Conservation (phyloP, 1,284 basidiomycete genomes). For the Volvariella volvacea region DNA sequence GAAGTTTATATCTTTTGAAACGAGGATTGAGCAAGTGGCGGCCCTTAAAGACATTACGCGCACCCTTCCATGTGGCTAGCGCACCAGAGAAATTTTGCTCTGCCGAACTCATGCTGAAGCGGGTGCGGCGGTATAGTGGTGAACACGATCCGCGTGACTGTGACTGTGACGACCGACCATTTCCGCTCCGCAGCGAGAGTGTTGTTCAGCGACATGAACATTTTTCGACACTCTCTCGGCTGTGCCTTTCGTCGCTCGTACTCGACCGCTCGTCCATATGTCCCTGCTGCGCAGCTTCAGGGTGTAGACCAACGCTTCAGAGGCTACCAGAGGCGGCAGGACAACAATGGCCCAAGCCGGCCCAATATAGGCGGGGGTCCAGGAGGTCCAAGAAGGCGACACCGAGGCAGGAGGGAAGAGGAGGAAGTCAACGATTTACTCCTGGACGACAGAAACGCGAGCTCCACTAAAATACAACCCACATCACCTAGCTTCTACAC, state of each 20-base stretch:
- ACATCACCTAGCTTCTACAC: constrained; percentile 81
- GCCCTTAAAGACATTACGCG: constrained; percentile 10
- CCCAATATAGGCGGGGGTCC: neutral
- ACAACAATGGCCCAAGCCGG: neutral
- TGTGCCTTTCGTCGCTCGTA: constrained; percentile 15
- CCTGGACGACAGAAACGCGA: constrained; percentile 2
- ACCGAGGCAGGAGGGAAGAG: constrained; percentile 2
- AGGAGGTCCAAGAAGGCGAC: constrained; percentile 5
- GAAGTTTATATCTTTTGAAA: constrained; percentile 73
- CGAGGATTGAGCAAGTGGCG: neutral
- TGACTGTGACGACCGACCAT: neutral
- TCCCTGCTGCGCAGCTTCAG: constrained; percentile 23
- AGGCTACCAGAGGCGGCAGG: neutral
- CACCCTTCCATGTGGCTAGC: constrained; percentile 83
- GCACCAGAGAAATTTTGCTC: constrained; percentile 84
- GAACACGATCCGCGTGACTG: neutral
- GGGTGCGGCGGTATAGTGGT: no score
- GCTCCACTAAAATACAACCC: constrained; percentile 23
- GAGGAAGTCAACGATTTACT: constrained; percentile 1
- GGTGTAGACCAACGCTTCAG: constrained; percentile 9
- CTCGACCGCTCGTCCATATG: constrained; percentile 20
- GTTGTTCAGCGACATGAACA: constrained; percentile 16
- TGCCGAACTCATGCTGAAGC: constrained; percentile 30
- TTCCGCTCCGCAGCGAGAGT: constrained; percentile 1
- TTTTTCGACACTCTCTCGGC: constrained; percentile 20